Evolutionary conservation across 1,284 basidiomycete species (phyloP), one percentile per base, ranked within the genome.

Genomic region (Sporisorium exsertum): DNA sequence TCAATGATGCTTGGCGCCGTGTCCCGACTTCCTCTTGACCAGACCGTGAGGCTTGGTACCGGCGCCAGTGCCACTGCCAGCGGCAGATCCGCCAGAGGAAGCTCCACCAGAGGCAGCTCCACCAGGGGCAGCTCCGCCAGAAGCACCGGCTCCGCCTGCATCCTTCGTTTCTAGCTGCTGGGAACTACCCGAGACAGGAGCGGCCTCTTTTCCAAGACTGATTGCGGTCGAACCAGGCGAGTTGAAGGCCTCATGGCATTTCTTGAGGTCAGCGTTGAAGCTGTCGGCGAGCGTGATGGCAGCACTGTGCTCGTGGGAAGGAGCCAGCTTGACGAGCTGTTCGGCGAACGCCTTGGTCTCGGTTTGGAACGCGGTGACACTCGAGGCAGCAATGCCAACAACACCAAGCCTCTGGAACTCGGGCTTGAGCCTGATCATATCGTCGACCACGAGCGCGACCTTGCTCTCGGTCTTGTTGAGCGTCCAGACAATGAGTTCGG

Each of bases 391-490:
- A 2, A n/a, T 13, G 37, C 24, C 9, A 12, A 50, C 15, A 20
- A 54, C 43, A n/a, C 59, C 50, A 1, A 68, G 59, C 54, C 62
- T 54, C 45, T 58, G n/a, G 46, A 68, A 62, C 24, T 62, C 22
- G n/a, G 32, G 10, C 59, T 68, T 62, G 55, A 62, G 56, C 13
- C 15, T 16, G 45, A 50, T 46, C 50, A 68, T 53, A 6, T 32
- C n/a, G 32, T 43, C 18, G 13, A 54, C 32, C 20, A 47, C 22
- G 6, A 3, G 9, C 33, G 42, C 43, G 15, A 62, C 65, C 33
- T 50, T 62, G 43, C 26, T n/a, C 40, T 68, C 65, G 13, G 65
- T 68, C 22, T 53, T 42, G 37, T 27, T 26, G 2, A 68, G 65
- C 1, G 32, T 26, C 15, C 18, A 27, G 37, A 68, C 37, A 16